A percentile compares a stretch with the other conserved stretches of the same genome.
Evolutionary conservation across 1,139 yeast species (phyloP).

Genomic region (Yarrowia galli): DNA sequence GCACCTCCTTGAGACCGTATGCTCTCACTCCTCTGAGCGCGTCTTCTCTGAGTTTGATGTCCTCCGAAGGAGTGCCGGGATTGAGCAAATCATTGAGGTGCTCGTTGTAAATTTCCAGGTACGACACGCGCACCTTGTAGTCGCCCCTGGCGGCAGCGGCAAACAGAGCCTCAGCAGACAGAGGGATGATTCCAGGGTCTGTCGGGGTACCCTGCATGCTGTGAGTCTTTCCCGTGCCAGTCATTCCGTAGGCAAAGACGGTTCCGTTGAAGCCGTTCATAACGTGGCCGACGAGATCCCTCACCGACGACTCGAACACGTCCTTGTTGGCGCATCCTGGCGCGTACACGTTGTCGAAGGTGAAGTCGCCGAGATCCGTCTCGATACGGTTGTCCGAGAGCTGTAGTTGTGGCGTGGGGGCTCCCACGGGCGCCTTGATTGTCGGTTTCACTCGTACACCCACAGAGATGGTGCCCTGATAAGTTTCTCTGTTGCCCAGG

Average conservation of each 20-base stretch:
- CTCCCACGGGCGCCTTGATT: conserved; percentile 38
- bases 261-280: conserved; percentile 88
- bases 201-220: conserved; percentile 79
- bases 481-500: conserved; percentile 39
- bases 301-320: conserved; percentile 69
- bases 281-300: conserved; percentile 68
- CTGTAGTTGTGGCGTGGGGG: conserved; percentile 46
- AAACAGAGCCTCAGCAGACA: conserved; percentile 74
- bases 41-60: conserved; percentile 79
- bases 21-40: conserved; percentile 74
- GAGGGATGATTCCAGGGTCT: conserved; percentile 81
- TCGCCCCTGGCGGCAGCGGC: conserved; percentile 48
- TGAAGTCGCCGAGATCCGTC: conserved; percentile 56
- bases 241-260: conserved; percentile 92
- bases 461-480: conserved; percentile 52
- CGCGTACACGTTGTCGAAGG: conserved; percentile 75
- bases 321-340: conserved; percentile 57
- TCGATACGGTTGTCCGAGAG: conserved; percentile 44
- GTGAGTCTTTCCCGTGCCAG: conserved; percentile 94
- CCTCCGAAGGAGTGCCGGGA: conserved; percentile 51
- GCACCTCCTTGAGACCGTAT: conserved; percentile 72
- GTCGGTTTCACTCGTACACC: conserved; percentile 51
- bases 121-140: conserved; percentile 65
- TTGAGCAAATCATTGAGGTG: conserved; percentile 73
- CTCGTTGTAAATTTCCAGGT: conserved; percentile 91